These are phyloP conservation scores for Eutrema japonicum DNA, from an alignment of 345 rosid genomes.

Conservation along the genomic window DNA sequence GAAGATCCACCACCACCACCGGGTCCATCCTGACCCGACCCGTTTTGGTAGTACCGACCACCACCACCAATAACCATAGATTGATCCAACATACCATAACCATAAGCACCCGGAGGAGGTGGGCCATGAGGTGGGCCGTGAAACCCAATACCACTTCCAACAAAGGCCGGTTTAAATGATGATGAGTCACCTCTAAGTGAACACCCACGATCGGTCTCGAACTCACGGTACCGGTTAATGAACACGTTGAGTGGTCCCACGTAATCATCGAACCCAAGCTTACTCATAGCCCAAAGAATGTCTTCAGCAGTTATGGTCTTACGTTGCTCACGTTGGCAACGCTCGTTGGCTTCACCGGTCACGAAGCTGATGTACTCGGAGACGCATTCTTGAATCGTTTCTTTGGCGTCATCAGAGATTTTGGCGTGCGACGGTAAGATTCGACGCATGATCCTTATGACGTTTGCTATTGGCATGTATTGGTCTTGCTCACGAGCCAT, in stretches of 20 bases:
- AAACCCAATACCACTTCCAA: slow-evolving; percentile 33
- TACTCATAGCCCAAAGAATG: slow-evolving; percentile 69
- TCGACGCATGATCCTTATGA: slow-evolving; percentile 69
- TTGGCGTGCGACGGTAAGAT: slow-evolving; percentile 63
- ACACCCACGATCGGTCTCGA: slow-evolving; percentile 47
- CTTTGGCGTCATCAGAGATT: slow-evolving; percentile 76
- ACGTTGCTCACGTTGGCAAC: slow-evolving; percentile 73
- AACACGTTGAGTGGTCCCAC: slow-evolving; percentile 51
- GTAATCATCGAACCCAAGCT: slow-evolving; percentile 68
- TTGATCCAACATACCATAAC: slow-evolving; percentile 37
- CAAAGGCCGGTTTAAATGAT: slow-evolving; percentile 17
- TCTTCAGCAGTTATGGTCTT: slow-evolving; percentile 74
- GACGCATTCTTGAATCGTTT: slow-evolving; percentile 71
- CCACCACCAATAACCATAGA: slow-evolving; percentile 40
- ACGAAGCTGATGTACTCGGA: slow-evolving; percentile 75
- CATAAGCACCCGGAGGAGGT: slow-evolving; percentile 31
- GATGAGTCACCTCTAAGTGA: slow-evolving; percentile 36
- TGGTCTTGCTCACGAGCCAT: slow-evolving; percentile 61
- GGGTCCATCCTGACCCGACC: slow-evolving; percentile 41
- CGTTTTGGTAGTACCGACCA: slow-evolving; percentile 39
- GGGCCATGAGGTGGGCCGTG: slow-evolving; percentile 22
- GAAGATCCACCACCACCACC: slow-evolving; percentile 20
- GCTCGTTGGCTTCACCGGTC: slow-evolving; percentile 75
- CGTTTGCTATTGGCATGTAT: slow-evolving; percentile 78
- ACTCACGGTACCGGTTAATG: slow-evolving; percentile 55